phyloP scores from a whole-genome alignment of 1,284 basidiomycete genomes.

The Ceraceosorus guamensis region DNA sequence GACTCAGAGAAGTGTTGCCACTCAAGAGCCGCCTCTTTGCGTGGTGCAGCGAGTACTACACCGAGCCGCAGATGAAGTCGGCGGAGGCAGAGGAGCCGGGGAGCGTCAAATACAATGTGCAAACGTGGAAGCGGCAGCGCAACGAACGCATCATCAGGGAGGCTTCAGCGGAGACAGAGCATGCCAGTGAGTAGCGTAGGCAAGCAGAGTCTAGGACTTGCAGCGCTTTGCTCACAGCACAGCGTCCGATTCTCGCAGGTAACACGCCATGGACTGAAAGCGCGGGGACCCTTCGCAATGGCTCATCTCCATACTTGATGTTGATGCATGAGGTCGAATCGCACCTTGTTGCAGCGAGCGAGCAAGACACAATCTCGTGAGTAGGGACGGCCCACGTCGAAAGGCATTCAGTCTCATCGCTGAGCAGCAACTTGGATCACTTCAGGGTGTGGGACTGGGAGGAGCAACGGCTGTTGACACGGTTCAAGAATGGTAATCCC shows the following conservation, averaged over 20 bases:
- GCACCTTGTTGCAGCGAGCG: slow-evolving; percentile 77
- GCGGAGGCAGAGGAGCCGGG: slow-evolving; percentile 92
- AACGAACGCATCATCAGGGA: slow-evolving; percentile 76
- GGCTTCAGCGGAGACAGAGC: slow-evolving; percentile 60
- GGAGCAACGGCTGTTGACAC: slow-evolving; percentile 64
- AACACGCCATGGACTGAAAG: slow-evolving; percentile 69
- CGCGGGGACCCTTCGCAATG: slow-evolving; percentile 65
- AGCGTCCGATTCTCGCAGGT: too few relatives aligned
- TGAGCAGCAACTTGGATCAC: neutral
- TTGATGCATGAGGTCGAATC: slow-evolving; percentile 86
- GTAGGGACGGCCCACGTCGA: too few relatives aligned
- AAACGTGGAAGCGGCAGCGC: slow-evolving; percentile 85
- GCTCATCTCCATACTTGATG: slow-evolving; percentile 53
- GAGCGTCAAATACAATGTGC: slow-evolving; percentile 84
- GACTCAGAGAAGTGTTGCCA: slow-evolving; percentile 58
- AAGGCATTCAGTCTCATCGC: slow-evolving; percentile 53
- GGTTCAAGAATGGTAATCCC: slow-evolving; percentile 84
- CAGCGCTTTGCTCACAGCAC: too few relatives aligned
- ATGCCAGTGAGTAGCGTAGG: slow-evolving; percentile 59
- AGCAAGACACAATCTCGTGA: slow-evolving; percentile 78
- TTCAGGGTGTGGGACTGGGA: slow-evolving; percentile 96
- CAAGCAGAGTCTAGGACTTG: too few relatives aligned
- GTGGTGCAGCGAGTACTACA: slow-evolving; percentile 96
- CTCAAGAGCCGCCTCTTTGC: slow-evolving; percentile 88
- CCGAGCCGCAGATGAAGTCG: slow-evolving; percentile 69